Percentiles rank a stretch among this genome's conserved stretches.
Evolutionary conservation across 2,329 filamentous ascomycete genomes (phyloP).

Genomic region (Alternaria sp.): DNA sequence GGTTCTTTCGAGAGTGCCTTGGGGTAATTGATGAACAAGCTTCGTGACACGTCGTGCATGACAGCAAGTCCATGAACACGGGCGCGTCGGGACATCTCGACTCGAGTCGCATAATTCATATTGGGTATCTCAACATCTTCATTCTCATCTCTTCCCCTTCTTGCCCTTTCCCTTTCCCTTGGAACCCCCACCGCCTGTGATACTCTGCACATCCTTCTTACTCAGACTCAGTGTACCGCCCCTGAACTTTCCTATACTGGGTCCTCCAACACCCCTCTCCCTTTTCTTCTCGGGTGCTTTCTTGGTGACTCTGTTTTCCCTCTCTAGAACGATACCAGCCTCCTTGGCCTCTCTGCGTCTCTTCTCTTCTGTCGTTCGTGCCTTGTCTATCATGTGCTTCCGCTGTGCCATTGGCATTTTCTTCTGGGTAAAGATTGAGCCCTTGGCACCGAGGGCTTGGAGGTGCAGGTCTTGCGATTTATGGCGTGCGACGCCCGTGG

Average conservation of each 20-base stretch:
- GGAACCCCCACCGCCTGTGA: constrained; percentile 63
- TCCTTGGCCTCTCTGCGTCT: constrained; percentile 82
- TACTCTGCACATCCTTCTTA: constrained; percentile 76
- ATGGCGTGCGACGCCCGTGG: constrained; percentile 75
- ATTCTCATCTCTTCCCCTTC: constrained; percentile 14
- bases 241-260: constrained; percentile 80
- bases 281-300: constrained; percentile 61
- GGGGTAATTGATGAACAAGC: neutral
- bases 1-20: neutral
- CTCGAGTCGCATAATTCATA: neutral
- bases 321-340: constrained; percentile 89
- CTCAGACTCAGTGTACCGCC: constrained; percentile 83
- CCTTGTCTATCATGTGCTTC: constrained; percentile 81
- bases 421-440: constrained; percentile 76
- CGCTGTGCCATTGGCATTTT: constrained; percentile 90
- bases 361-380: constrained; percentile 71
- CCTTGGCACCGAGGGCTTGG: constrained; percentile 80
- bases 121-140: constrained; percentile 2
- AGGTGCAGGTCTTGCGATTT: constrained; percentile 86
- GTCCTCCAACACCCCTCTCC: constrained; percentile 74
- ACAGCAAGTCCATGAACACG: neutral
- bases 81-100: neutral
- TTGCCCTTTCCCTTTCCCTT: constrained; percentile 19
- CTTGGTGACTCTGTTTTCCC: constrained; percentile 49
- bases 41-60: neutral